Conservation (phyloP, 768 basidiomycete genomes). For the Strobilomyces dryophilus region DNA sequence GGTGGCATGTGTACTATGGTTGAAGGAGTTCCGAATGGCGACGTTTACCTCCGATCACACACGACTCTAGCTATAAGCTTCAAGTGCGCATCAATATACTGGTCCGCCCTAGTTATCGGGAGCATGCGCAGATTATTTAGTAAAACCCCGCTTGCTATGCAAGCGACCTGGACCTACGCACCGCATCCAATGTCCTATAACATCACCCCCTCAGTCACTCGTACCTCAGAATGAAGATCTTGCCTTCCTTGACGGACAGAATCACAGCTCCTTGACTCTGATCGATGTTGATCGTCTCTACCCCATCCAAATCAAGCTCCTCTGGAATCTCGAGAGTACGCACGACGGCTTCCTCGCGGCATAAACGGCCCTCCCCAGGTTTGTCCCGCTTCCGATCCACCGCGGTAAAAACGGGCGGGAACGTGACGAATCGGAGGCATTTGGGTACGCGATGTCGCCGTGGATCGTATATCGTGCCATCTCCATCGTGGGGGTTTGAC, state of each 20-base stretch:
- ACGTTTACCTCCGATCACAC: too few species aligned
- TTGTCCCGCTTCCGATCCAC: slow-evolving; percentile 17
- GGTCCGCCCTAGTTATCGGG: too few species aligned
- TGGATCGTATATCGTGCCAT: slow-evolving; percentile 21
- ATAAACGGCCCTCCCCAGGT: slow-evolving; percentile 12
- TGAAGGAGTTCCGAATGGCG: too few species aligned
- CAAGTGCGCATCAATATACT: too few species aligned
- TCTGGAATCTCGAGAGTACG: slow-evolving; percentile 60
- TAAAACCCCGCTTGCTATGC: background rate
- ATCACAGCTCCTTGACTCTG: slow-evolving; percentile 73
- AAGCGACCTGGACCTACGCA: background rate
- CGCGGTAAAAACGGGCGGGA: slow-evolving; percentile 45
- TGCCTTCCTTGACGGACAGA: slow-evolving; percentile 60
- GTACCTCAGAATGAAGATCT: slow-evolving; percentile 72
- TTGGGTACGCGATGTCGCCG: slow-evolving; percentile 36
- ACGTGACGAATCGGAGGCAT: slow-evolving; percentile 65
- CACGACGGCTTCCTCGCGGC: slow-evolving; percentile 42
- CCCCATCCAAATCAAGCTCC: slow-evolving; percentile 58
- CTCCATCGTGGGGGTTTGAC: slow-evolving; percentile 14
- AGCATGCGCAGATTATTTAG: background rate
- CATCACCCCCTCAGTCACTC: slow-evolving; percentile 27
- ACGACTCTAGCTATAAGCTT: too few species aligned
- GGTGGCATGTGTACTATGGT: too few species aligned
- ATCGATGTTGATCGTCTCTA: slow-evolving; percentile 77
- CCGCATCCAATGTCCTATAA: background rate